Evolutionary conservation across 352 stramenopile species (phyloP), one percentile per base, ranked within the genome.

Genomic region (Phytophthora vignae): DNA sequence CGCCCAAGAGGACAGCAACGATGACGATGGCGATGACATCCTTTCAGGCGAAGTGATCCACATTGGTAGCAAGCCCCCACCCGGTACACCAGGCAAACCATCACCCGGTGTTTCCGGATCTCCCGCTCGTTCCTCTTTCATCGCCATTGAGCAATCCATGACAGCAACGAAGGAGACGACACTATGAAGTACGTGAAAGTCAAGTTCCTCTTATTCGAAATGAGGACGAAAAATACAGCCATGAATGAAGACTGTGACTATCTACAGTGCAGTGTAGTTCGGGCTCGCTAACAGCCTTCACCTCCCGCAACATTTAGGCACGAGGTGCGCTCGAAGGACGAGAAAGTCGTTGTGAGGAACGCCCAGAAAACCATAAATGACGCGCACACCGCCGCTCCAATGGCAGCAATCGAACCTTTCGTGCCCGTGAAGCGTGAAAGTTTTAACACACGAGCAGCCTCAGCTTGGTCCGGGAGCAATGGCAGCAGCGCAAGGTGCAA

Each of bases 291-390:
- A 54, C 84, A 91, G 15, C 84, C 80, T 79, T 91, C 84, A 14
- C 86, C 84, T 17, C 86, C 86, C 36, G 84, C 83, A 33, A 93
- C 71, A 29, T 85, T 86, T 25, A 93, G 64, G 62, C 86, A 93
- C 49, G 86, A 77, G 0, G 86, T 91, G 2, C 69, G 69, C 57
- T 90, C 79, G 21, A 88, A 78, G 0, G 79, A 79, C 22, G 83
- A 78, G 19, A 93, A 74, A 1, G 84, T 61, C 14, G 78, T 81
- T n/a, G 76, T 90, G 33, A 90, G 73, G 10, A 87, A 17, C 9
- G 75, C 69, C 86, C 86, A 93, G 25, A 88, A 65, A 17, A 88
- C 22, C 74, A 88, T 61, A 44, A 93, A 80, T 0, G 19, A 71
- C 3, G 49, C 56, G n/a, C 78, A 73, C 0, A 68, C 71, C 0